These are phyloP conservation scores for Amylostereum areolatum DNA, from an alignment of 1,284 basidiomycete genomes.

Conservation along the genomic window DNA sequence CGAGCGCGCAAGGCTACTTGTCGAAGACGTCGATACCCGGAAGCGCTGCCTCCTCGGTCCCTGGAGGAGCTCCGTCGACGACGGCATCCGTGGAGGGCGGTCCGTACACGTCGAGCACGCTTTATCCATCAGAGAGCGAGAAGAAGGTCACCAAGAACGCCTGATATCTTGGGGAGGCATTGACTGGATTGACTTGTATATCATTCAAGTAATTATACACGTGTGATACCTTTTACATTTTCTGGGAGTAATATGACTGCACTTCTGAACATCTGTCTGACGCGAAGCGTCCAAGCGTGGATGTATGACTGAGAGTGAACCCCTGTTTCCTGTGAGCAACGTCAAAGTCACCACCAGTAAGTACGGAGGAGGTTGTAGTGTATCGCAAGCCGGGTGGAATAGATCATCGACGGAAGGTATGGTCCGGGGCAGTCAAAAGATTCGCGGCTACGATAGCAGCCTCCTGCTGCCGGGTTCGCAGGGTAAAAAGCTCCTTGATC, in stretches of 20 bases:
- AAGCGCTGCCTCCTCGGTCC: constrained; percentile 14
- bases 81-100: constrained; percentile 40
- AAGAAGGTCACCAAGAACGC: constrained; percentile 15
- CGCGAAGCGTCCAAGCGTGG: no score
- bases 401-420: constrained; percentile 18
- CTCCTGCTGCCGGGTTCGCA: constrained; percentile 36
- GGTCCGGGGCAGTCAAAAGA: constrained; percentile 21
- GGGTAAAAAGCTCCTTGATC: constrained; percentile 34
- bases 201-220: no score
- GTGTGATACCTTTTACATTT: no score
- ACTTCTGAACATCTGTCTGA: no score
- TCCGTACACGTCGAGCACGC: constrained; percentile 26
- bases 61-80: constrained; percentile 26
- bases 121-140: constrained; percentile 26
- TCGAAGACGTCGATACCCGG: constrained; percentile 16
- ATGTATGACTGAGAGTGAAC: no score
- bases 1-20: constrained; percentile 15
- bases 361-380: neutral
- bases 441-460: constrained; percentile 35
- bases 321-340: neutral
- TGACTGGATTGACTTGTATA: no score
- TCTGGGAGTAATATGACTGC: no score
- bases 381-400: neutral
- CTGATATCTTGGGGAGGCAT: neutral
- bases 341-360: constrained; percentile 4